Evolutionary conservation across 441 rosid species (phyloP).

Genomic region (Gossypium laxum): DNA sequence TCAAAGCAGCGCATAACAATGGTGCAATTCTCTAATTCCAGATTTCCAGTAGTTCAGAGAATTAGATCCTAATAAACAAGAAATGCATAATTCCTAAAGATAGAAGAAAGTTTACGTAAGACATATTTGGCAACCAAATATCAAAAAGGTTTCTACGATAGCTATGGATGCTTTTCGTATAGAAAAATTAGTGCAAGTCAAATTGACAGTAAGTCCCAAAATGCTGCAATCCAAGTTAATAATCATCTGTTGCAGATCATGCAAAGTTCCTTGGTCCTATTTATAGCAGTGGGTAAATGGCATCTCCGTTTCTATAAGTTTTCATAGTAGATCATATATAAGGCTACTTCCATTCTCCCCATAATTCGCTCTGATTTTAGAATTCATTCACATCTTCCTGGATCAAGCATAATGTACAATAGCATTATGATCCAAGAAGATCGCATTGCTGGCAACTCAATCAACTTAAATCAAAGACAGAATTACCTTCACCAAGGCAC

Average conservation of each 20-base stretch:
- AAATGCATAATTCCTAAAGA: neutral
- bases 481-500: constrained; percentile 92
- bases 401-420: neutral
- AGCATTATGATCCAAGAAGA: neutral
- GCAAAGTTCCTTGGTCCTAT: neutral
- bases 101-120: neutral
- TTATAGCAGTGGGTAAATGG: neutral
- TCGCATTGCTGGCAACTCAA: neutral
- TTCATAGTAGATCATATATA: neutral
- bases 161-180: neutral
- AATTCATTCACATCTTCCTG: neutral
- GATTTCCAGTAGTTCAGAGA: neutral
- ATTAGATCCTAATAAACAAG: neutral
- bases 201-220: too few species aligned
- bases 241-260: neutral
- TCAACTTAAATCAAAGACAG: constrained; percentile 3
- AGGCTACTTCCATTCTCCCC: neutral
- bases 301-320: neutral
- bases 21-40: neutral
- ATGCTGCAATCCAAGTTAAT: neutral
- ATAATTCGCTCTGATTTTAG: neutral
- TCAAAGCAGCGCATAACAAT: neutral
- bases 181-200: neutral
- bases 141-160: neutral
- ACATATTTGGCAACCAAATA: neutral